Conservation (phyloP, 208 protist species). For the Lotmaria passim region DNA sequence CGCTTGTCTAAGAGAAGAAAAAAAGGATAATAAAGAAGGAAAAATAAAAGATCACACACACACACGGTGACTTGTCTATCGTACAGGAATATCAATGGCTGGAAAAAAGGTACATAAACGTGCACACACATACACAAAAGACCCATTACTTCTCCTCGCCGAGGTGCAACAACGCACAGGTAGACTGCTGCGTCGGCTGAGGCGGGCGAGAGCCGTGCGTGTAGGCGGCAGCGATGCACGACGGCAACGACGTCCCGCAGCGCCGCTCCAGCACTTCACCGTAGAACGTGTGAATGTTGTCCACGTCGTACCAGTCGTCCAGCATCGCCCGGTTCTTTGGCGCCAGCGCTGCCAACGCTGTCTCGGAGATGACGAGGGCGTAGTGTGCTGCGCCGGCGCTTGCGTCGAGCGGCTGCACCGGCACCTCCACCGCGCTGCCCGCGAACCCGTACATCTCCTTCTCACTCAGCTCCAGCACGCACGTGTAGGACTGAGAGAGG, state of each 20-base stretch:
- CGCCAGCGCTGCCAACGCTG: constrained; percentile 42
- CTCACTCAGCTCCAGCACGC: constrained; percentile 62
- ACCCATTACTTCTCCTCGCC: constrained; percentile 14
- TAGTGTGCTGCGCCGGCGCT: constrained; percentile 17
- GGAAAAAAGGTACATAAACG: not conserved
- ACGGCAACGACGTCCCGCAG: constrained; percentile 56
- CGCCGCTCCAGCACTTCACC: constrained; percentile 65
- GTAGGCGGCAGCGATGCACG: constrained; percentile 51
- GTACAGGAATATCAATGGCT: too few species aligned
- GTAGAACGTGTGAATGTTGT: constrained; percentile 69
- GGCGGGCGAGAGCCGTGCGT: constrained; percentile 55
- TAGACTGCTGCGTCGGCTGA: constrained; percentile 26
- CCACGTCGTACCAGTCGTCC: constrained; percentile 63
- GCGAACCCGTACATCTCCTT: constrained; percentile 66
- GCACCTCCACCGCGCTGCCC: constrained; percentile 64
- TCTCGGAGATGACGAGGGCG: constrained; percentile 64
- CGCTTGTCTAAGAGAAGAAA: too few species aligned
- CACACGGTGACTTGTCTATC: too few species aligned
- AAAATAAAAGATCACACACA: not conserved
- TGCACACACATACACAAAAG: not conserved
- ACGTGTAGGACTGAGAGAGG: constrained; percentile 50
- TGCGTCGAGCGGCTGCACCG: constrained; percentile 3
- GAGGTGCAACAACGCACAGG: constrained; percentile 38
- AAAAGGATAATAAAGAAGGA: too few species aligned
- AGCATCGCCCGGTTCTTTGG: constrained; percentile 38